Base-by-base conservation (phyloP, 2,329 filamentous ascomycete species). In the Dendrostoma leiphaemia region DNA sequence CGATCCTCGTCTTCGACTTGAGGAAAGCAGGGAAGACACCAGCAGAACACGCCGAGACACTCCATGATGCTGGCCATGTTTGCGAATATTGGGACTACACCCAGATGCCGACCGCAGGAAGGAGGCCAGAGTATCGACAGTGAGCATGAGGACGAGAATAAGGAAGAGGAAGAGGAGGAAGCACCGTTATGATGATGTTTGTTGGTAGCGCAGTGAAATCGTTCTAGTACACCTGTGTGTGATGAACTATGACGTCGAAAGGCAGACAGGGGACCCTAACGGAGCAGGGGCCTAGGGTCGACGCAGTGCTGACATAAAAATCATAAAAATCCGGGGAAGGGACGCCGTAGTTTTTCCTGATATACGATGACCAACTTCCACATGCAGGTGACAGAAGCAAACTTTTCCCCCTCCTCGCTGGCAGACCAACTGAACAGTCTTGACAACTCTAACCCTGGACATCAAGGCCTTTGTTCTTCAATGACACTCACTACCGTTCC, bases 11-110 rank as follows among this genome's bases (percentile, higher is more conserved):
- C 67, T 64, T 77, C 78, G 65, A 77, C 73, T 59, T 77, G 74
- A 43, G 85, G 83, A 63, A 88, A 87, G 70, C 86, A 90, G 34
- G 84, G 56, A 1, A 58, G 48, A 86, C 60, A 82, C 78, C 75
- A 88, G 69, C 54, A 70, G 47, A 58, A 50, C n/a, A 56, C 53
- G 32, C 57, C 29, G 41, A 56, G 23, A 21, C 54, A 50, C 45
- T 58, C 56, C 4, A 21, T 52, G 26, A 58, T 49, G 35, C 48
- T 52, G 28, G 52, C 52, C 56, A 58, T 58, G 32, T 15, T 38
- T 12, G 19, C n/a, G 7, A 13, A 32, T 7, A 17, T 15, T 17
- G 38, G 38, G 38, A 41, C 38, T 6, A 26, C 13, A 24, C 38
- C 38, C 38, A 13, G 21, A 12, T 10, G 3, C n/a, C 38, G 6